These are phyloP conservation scores for Infundibulicybe gibba DNA, from an alignment of 768 basidiomycete species.

Conservation along the genomic window DNA sequence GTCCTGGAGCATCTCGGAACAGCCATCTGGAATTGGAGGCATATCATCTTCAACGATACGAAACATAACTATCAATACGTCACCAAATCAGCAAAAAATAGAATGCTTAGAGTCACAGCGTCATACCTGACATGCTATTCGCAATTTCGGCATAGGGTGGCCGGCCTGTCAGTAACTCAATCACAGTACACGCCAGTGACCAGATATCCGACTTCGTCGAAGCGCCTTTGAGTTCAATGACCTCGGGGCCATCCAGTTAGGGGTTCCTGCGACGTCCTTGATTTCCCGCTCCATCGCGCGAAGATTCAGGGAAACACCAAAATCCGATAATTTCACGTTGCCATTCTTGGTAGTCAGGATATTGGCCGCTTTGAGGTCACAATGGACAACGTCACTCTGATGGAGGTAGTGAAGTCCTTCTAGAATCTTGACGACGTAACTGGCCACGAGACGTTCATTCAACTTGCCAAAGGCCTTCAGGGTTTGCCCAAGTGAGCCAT, in stretches of 20 bases:
- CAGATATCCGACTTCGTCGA: slow-evolving; percentile 93
- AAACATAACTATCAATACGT: slow-evolving; percentile 71
- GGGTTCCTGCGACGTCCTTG: slow-evolving; percentile 89
- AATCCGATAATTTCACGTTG: slow-evolving; percentile 95
- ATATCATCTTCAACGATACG: slow-evolving; percentile 91
- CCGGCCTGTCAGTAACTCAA: slow-evolving; percentile 88
- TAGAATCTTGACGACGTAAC: slow-evolving; percentile 94
- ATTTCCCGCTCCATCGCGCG: slow-evolving; percentile 84
- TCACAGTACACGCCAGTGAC: slow-evolving; percentile 93
- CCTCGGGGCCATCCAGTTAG: slow-evolving; percentile 99
- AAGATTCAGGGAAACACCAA: slow-evolving; percentile 95
- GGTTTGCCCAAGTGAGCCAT: slow-evolving; percentile 91
- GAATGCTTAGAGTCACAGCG: slow-evolving; percentile 7
- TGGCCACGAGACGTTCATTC: slow-evolving; percentile 87
- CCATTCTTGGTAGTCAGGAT: slow-evolving; percentile 98
- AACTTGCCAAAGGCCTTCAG: slow-evolving; percentile 92
- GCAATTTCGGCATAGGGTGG: slow-evolving; percentile 90
- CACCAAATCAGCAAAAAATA: slow-evolving; percentile 3
- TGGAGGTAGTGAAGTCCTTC: slow-evolving; percentile 96
- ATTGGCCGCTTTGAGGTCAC: slow-evolving; percentile 97
- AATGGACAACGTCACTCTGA: slow-evolving; percentile 86
- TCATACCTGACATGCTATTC: slow-evolving; percentile 85
- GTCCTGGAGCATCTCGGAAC: slow-evolving; percentile 71
- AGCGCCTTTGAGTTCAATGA: slow-evolving; percentile 92
- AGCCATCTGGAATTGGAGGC: slow-evolving; percentile 81